Conservation (phyloP, 495 filamentous ascomycete genomes). For the Copromyces sp. region DNA sequence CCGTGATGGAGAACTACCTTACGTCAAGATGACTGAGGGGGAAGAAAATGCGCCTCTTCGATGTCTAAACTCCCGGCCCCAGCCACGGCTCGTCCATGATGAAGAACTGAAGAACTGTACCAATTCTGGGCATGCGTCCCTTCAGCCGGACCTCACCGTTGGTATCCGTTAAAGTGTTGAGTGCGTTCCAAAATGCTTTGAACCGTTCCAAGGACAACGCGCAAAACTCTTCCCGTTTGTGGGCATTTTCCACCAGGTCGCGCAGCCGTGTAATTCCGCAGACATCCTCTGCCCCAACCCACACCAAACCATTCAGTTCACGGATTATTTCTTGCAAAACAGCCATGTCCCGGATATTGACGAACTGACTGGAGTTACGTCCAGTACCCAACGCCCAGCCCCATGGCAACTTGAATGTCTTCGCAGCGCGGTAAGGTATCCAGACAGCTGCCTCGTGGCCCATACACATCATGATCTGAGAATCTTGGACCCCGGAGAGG, state of each 20-base stretch:
- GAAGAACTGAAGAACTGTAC: neutral
- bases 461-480: neutral
- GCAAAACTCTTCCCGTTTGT: neutral
- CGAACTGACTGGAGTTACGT: neutral
- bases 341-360: neutral
- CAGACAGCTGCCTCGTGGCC: neutral
- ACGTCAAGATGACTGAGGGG: neutral
- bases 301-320: neutral
- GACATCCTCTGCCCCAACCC: neutral
- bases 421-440: neutral
- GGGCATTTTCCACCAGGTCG: neutral
- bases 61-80: neutral
- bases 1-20: neutral
- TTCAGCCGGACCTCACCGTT: neutral
- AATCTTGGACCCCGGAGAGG: neutral
- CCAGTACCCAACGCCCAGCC: neutral
- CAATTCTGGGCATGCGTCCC: neutral
- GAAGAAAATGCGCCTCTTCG: neutral
- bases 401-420: neutral
- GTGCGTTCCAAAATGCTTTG: neutral
- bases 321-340: neutral
- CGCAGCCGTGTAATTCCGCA: neutral
- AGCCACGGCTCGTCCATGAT: neutral
- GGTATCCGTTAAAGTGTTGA: neutral
- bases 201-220: neutral